Evolutionary conservation across 345 rosid species (phyloP).

Genomic region (Hypericum perforatum): DNA sequence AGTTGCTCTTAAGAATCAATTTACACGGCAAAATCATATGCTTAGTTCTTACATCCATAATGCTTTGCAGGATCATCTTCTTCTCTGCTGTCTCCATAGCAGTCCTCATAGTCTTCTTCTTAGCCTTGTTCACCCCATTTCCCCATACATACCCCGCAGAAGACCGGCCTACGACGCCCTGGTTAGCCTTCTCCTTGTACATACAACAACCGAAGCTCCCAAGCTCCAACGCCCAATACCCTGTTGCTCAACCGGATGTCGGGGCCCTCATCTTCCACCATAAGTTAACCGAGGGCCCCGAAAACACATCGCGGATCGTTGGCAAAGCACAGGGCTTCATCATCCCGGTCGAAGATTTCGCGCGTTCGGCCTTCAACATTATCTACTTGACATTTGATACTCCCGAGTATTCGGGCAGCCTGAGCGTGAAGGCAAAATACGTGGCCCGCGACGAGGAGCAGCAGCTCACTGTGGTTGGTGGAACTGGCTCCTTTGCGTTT

Average conservation of each 20-base stretch:
- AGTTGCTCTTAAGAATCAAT: too few species aligned
- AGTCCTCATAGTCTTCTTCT: conserved; percentile 36
- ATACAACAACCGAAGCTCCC: conserved; percentile 42
- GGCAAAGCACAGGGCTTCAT: conserved; percentile 80
- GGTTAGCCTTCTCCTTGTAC: conserved; percentile 59
- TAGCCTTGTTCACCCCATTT: conserved; percentile 48
- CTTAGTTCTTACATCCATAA: conserved; percentile 12
- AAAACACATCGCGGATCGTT: conserved; percentile 52
- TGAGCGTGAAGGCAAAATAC: conserved; percentile 48
- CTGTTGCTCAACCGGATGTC: conserved; percentile 1
- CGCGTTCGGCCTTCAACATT: conserved; percentile 52
- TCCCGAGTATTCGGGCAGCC: conserved; percentile 47
- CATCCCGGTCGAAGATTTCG: conserved; percentile 51
- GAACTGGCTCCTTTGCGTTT: conserved; percentile 76
- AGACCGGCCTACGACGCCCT: conserved; percentile 19
- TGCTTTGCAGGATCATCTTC: conserved; percentile 55
- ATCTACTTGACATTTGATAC: conserved; percentile 62
- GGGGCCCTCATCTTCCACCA: conserved; percentile 64
- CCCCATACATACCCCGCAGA: conserved; percentile 21
- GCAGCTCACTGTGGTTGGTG: conserved; percentile 62
- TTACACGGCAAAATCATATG: too few species aligned
- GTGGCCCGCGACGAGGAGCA: conserved; percentile 21
- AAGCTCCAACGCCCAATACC: conserved; percentile 5
- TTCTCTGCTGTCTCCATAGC: conserved; percentile 44
- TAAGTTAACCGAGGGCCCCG: conserved; percentile 53